Evolutionary conservation across 495 filamentous ascomycete species (phyloP).

Genomic region (Clavariopsis aquatica): DNA sequence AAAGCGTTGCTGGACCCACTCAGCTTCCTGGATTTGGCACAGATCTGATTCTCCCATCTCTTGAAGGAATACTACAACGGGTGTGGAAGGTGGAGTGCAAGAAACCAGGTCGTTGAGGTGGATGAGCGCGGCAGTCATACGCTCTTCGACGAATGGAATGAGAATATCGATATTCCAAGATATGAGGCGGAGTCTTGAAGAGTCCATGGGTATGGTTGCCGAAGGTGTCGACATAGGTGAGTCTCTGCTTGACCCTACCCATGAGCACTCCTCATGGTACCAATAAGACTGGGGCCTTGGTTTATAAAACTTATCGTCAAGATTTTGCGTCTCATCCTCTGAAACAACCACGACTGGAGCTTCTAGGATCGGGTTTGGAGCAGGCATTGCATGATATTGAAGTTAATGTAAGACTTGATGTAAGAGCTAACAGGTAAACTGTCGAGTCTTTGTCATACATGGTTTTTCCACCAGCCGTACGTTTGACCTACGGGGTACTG

Average conservation of each 20-base stretch:
- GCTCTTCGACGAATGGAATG: conserved; percentile 40
- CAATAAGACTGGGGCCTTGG: conserved; percentile 36
- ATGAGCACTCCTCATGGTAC: conserved; percentile 14
- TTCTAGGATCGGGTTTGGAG: conserved; percentile 4
- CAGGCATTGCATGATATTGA: background rate
- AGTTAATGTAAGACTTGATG: too few relatives aligned
- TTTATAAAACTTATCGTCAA: conserved; percentile 16
- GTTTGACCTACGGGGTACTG: background rate
- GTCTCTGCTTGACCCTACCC: background rate
- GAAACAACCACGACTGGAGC: background rate
- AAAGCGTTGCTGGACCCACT: conserved; percentile 52
- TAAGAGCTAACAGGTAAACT: too few relatives aligned
- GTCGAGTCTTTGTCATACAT: too few relatives aligned
- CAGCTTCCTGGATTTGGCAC: conserved; percentile 41
- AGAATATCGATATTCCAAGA: conserved; percentile 59
- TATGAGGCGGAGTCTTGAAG: conserved; percentile 25
- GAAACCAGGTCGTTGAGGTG: conserved; percentile 45
- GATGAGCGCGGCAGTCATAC: conserved; percentile 50
- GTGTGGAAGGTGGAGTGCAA: conserved; percentile 13
- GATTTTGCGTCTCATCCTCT: background rate
- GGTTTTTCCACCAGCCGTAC: background rate
- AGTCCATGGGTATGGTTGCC: background rate
- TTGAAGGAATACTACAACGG: conserved; percentile 53
- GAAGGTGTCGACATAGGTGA: background rate
- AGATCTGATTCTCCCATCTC: conserved; percentile 53